These are phyloP conservation scores for Ganoderma lucidum DNA, from an alignment of 1,284 basidiomycete species.

Conservation along the genomic window DNA sequence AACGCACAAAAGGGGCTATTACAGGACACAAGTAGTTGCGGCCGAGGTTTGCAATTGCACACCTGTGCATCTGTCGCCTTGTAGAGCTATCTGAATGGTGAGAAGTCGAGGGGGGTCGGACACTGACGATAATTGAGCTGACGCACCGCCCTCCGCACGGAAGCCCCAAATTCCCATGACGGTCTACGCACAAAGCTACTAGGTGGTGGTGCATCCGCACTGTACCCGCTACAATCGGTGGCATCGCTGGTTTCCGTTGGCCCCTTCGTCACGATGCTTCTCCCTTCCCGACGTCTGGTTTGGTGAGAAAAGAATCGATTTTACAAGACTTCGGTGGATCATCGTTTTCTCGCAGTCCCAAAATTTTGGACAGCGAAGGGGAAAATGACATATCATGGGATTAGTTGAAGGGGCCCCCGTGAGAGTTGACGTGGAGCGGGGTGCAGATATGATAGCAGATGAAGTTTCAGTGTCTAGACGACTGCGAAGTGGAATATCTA, in stretches of 20 bases:
- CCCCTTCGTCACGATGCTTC: slow-evolving; percentile 8
- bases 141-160: slow-evolving; percentile 3
- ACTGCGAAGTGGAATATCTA: not conserved
- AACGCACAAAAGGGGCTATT: slow-evolving; percentile 7
- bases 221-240: slow-evolving; percentile 10
- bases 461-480: slow-evolving; percentile 23
- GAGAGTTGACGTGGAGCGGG: slow-evolving; percentile 24
- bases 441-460: slow-evolving; percentile 21
- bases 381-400: slow-evolving; percentile 8
- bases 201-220: slow-evolving; percentile 14
- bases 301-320: slow-evolving; percentile 7
- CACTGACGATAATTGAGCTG: not conserved
- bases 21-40: not conserved
- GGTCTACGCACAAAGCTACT: slow-evolving; percentile 13
- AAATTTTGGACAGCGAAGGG: slow-evolving; percentile 7
- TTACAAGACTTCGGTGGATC: slow-evolving; percentile 7
- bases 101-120: not conserved
- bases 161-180: slow-evolving; percentile 18
- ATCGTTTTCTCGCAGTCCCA: slow-evolving; percentile 14
- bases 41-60: not conserved
- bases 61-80: slow-evolving; percentile 2
- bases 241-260: slow-evolving; percentile 8
- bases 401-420: slow-evolving; percentile 15
- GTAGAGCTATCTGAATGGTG: slow-evolving; percentile 21
- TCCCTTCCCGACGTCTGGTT: slow-evolving; percentile 2